Evolutionary conservation across 1,284 basidiomycete genomes (phyloP).

Genomic region (Tremellales sp.): DNA sequence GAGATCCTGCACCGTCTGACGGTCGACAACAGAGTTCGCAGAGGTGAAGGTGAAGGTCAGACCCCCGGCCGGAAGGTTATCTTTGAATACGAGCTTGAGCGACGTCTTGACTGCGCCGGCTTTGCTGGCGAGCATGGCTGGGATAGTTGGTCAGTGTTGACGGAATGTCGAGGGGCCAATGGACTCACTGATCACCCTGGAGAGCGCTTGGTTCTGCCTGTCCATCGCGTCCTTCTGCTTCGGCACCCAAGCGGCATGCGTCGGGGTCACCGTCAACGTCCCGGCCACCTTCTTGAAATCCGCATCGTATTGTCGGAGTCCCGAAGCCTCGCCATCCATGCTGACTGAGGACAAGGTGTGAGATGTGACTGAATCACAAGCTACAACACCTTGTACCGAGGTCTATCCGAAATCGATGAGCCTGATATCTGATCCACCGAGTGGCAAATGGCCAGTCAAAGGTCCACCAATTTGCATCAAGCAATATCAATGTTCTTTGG

Average conservation of each 20-base stretch:
- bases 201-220: conserved; percentile 42
- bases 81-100: conserved; percentile 44
- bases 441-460: too few relatives aligned
- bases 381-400: too few relatives aligned
- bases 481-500: too few relatives aligned
- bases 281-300: conserved; percentile 46
- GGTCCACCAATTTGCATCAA: too few relatives aligned
- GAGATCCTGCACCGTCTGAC: conserved; percentile 42
- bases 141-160: background rate
- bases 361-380: too few relatives aligned
- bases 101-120: conserved; percentile 35
- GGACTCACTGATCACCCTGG: conserved; percentile 39
- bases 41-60: conserved; percentile 45
- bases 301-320: conserved; percentile 26
- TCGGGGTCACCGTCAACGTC: conserved; percentile 38
- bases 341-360: too few relatives aligned
- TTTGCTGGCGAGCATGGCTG: conserved; percentile 47
- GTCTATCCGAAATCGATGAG: too few relatives aligned
- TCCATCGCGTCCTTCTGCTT: conserved; percentile 35
- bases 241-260: conserved; percentile 43
- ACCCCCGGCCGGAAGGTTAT: conserved; percentile 43
- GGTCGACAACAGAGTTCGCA: conserved; percentile 18
- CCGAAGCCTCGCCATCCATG: conserved; percentile 17
- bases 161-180: background rate
- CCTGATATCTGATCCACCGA: too few relatives aligned